Conservation (phyloP, 805 yeast genomes). For the Ogataea dorogensis region DNA sequence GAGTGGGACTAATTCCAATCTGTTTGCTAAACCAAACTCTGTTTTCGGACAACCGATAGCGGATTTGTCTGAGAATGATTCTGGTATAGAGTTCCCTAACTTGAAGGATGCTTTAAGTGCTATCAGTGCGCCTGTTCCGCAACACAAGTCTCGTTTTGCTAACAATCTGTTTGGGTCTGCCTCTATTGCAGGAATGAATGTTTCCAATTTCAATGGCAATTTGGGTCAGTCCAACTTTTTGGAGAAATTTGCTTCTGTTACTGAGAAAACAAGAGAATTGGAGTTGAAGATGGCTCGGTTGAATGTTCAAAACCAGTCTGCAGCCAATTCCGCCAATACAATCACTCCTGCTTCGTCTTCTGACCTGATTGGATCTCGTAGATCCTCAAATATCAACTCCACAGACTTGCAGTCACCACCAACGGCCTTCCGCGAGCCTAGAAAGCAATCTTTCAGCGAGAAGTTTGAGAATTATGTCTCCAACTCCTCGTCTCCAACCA, state of each 20-base stretch:
- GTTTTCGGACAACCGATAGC: slow-evolving; percentile 23
- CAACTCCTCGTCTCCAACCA: slow-evolving; percentile 28
- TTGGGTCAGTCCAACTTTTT: slow-evolving; percentile 45
- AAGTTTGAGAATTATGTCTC: slow-evolving; percentile 56
- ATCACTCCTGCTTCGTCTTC: slow-evolving; percentile 19
- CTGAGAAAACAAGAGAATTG: slow-evolving; percentile 67
- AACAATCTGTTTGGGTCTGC: slow-evolving; percentile 54
- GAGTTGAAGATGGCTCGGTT: slow-evolving; percentile 48
- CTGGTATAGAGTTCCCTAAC: slow-evolving; percentile 31
- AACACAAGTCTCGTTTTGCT: slow-evolving; percentile 34
- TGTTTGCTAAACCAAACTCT: slow-evolving; percentile 27
- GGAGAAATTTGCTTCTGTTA: slow-evolving; percentile 62
- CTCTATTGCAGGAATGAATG: slow-evolving; percentile 50
- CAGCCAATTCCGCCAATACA: slow-evolving; percentile 10
- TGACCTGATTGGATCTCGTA: slow-evolving; percentile 43
- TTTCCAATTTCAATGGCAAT: slow-evolving; percentile 27
- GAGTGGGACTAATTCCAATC: slow-evolving; percentile 24
- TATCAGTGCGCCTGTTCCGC: slow-evolving; percentile 34
- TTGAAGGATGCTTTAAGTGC: slow-evolving; percentile 33
- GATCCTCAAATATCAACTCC: slow-evolving; percentile 49
- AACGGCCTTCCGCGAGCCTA: slow-evolving; percentile 32
- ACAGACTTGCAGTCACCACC: slow-evolving; percentile 31
- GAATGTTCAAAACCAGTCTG: slow-evolving; percentile 24
- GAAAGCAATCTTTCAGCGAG: slow-evolving; percentile 54
- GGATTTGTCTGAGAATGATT: slow-evolving; percentile 31